A percentile compares a stretch with the other conserved stretches of the same genome.
phyloP scores from a whole-genome alignment of 140 eudicot species.

The Anethum foeniculum region DNA sequence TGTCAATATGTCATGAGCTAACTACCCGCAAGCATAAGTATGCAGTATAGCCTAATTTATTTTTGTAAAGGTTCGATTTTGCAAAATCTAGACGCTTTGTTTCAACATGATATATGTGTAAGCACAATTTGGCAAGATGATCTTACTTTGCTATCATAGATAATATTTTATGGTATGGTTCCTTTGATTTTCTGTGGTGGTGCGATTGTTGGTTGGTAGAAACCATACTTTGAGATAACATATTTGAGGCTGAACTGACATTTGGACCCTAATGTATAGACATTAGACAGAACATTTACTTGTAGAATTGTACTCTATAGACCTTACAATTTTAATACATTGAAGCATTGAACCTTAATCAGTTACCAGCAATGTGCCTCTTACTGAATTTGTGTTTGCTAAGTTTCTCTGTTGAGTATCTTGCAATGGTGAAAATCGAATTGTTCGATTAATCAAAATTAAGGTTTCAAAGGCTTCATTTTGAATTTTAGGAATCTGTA shows the following conservation, averaged over 20 bases:
- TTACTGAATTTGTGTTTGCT: background rate
- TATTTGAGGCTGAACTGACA: background rate
- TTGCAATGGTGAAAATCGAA: background rate
- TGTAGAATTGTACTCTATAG: background rate
- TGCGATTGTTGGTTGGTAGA: background rate
- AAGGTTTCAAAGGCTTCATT: background rate
- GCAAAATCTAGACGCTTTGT: background rate
- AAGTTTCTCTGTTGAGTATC: background rate
- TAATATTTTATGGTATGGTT: background rate
- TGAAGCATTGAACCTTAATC: background rate
- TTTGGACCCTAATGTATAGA: background rate
- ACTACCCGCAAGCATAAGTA: background rate
- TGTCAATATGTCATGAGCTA: background rate
- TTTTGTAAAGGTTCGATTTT: background rate
- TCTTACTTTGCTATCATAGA: background rate
- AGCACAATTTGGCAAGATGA: background rate
- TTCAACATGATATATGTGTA: background rate
- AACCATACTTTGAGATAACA: background rate
- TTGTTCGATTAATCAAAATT: background rate
- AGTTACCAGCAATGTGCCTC: background rate
- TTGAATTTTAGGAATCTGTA: background rate
- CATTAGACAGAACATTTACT: background rate
- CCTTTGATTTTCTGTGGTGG: background rate
- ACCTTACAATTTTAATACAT: background rate
- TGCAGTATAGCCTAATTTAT: background rate